Evolutionary conservation across 2,329 filamentous ascomycete species (phyloP).

Genomic region (Lachnellula willkommii): DNA sequence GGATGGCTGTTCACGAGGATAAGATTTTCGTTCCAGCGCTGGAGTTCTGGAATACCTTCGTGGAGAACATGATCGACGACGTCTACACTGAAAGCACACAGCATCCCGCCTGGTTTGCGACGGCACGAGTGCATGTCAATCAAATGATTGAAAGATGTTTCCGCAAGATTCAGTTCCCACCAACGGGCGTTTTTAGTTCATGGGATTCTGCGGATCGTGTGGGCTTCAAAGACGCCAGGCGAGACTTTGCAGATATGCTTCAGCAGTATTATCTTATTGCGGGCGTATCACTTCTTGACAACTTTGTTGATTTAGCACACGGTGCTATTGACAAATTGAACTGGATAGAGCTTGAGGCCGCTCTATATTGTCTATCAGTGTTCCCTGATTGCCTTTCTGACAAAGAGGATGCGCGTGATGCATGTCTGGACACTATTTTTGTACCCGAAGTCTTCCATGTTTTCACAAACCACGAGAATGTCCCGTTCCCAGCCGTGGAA

Average conservation of each 20-base stretch:
- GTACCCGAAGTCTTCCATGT: constrained; percentile 52
- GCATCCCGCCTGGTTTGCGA: constrained; percentile 49
- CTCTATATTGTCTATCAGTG: constrained; percentile 58
- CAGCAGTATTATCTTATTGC: constrained; percentile 63
- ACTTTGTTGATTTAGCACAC: constrained; percentile 52
- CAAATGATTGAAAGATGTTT: constrained; percentile 62
- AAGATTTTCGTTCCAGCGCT: constrained; percentile 66
- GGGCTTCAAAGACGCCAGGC: constrained; percentile 66
- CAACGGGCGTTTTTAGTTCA: constrained; percentile 47
- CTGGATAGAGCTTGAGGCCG: constrained; percentile 57
- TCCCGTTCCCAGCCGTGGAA: constrained; percentile 60
- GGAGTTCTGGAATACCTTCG: constrained; percentile 76
- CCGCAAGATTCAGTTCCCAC: constrained; percentile 60
- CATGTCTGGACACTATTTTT: constrained; percentile 57
- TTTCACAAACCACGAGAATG: constrained; percentile 43
- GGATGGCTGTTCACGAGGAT: constrained; percentile 66
- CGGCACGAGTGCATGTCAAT: constrained; percentile 55
- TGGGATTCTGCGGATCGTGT: constrained; percentile 68
- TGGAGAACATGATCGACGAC: constrained; percentile 61
- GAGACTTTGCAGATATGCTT: constrained; percentile 74
- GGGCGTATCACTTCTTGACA: constrained; percentile 49
- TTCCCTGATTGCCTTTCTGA: constrained; percentile 62
- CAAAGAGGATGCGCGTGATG: constrained; percentile 48
- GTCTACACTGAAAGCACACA: constrained; percentile 46
- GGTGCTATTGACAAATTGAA: constrained; percentile 43